These are phyloP conservation scores for Sungouiella blattae DNA, from an alignment of 805 yeast species.

Conservation along the genomic window DNA sequence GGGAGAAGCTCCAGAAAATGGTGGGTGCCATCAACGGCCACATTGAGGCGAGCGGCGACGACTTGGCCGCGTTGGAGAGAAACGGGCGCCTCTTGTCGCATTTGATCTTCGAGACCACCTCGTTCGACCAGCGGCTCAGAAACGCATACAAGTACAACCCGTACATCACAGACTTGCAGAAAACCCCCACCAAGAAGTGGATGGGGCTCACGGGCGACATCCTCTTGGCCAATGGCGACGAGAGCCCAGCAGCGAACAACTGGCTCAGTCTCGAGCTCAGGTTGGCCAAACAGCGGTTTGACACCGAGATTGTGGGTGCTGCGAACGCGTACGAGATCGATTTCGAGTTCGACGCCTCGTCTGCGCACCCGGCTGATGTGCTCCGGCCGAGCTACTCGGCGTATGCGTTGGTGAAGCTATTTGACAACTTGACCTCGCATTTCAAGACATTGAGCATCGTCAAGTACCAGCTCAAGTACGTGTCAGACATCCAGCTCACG, in stretches of 20 bases:
- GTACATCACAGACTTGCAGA: slow-evolving; percentile 16
- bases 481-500: slow-evolving; percentile 55
- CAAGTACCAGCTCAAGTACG: slow-evolving; percentile 50
- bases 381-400: slow-evolving; percentile 61
- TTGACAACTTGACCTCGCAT: slow-evolving; percentile 54
- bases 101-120: slow-evolving; percentile 52
- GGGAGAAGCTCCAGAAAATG: slow-evolving; percentile 38
- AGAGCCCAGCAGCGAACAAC: slow-evolving; percentile 26
- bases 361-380: slow-evolving; percentile 8
- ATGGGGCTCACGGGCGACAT: slow-evolving; percentile 44
- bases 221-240: slow-evolving; percentile 32
- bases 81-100: slow-evolving; percentile 54
- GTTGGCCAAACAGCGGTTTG: slow-evolving; percentile 49
- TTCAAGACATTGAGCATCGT: slow-evolving; percentile 49
- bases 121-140: slow-evolving; percentile 52
- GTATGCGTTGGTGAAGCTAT: slow-evolving; percentile 49
- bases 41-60: slow-evolving; percentile 17
- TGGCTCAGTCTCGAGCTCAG: slow-evolving; percentile 55
- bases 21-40: slow-evolving; percentile 19
- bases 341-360: slow-evolving; percentile 39
- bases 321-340: slow-evolving; percentile 57
- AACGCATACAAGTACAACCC: slow-evolving; percentile 48
- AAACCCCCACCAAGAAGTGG: slow-evolving; percentile 37
- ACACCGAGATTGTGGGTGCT: slow-evolving; percentile 45
- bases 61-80: slow-evolving; percentile 20